Evolutionary conservation across 163 green algal species (phyloP).

Genomic region (Chloromonas sp.): DNA sequence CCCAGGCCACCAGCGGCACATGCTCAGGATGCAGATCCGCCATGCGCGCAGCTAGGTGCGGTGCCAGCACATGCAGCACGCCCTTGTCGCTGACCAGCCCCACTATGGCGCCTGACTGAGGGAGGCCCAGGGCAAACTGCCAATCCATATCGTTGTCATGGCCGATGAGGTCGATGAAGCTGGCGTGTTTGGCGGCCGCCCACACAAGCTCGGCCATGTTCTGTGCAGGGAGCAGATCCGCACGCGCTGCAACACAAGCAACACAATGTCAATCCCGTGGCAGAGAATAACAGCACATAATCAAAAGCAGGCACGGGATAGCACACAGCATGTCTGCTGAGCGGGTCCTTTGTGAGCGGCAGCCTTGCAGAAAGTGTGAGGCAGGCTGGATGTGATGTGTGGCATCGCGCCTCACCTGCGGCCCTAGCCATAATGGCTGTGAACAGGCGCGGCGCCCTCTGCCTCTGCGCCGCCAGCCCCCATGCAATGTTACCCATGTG

Average conservation of each 20-base stretch:
- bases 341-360: too few species aligned
- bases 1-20: not conserved
- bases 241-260: too few species aligned
- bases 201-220: constrained; percentile 1
- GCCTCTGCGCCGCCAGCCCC: not conserved
- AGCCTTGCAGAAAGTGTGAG: too few species aligned
- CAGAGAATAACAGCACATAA: too few species aligned
- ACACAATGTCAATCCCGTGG: too few species aligned
- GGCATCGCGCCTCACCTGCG: not conserved
- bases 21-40: not conserved
- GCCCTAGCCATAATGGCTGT: not conserved
- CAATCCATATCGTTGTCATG: not conserved
- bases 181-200: not conserved
- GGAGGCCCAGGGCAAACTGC: not conserved
- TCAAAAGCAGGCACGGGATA: too few species aligned
- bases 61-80: not conserved
- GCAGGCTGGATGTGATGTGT: too few species aligned
- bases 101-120: too few species aligned
- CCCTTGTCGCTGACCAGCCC: not conserved
- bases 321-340: too few species aligned
- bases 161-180: not conserved
- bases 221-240: too few species aligned
- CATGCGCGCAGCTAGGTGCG: not conserved
- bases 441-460: not conserved
- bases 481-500: constrained; percentile 2